Evolutionary conservation across 2,329 filamentous ascomycete genomes (phyloP).

Genomic region (Bisporella sp.): DNA sequence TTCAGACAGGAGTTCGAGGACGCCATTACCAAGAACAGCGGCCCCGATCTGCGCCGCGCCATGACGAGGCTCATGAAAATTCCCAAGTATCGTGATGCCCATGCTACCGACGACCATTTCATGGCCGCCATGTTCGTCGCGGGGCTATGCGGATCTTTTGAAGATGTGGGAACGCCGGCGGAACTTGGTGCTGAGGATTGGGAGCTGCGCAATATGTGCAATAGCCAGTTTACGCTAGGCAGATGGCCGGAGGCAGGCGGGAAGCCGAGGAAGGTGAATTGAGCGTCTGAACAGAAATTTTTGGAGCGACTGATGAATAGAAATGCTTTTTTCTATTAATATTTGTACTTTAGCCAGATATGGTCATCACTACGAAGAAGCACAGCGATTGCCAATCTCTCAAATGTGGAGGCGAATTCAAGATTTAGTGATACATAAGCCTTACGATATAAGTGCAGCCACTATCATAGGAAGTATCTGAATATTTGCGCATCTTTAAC

Average conservation of each 20-base stretch:
- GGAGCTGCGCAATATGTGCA: conserved; percentile 41
- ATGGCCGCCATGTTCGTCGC: conserved; percentile 60
- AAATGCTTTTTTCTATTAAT: neutral
- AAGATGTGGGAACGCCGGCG: conserved; percentile 36
- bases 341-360: no score
- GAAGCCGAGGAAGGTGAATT: neutral
- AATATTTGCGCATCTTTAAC: no score
- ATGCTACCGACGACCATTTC: conserved; percentile 65
- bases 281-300: neutral
- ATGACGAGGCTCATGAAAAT: conserved; percentile 62
- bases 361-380: no score
- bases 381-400: no score
- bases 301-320: neutral
- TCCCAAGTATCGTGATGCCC: conserved; percentile 56
- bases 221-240: conserved; percentile 19
- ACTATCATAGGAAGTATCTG: no score
- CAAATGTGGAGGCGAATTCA: no score
- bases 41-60: conserved; percentile 45
- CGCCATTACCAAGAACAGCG: conserved; percentile 45
- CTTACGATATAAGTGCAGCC: no score
- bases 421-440: no score
- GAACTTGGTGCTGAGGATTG: conserved; percentile 52
- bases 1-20: conserved; percentile 61
- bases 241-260: neutral
- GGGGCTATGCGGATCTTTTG: conserved; percentile 43